Conservation (phyloP, 2,329 filamentous ascomycete species). For the Aphanoascus verrucosus region DNA sequence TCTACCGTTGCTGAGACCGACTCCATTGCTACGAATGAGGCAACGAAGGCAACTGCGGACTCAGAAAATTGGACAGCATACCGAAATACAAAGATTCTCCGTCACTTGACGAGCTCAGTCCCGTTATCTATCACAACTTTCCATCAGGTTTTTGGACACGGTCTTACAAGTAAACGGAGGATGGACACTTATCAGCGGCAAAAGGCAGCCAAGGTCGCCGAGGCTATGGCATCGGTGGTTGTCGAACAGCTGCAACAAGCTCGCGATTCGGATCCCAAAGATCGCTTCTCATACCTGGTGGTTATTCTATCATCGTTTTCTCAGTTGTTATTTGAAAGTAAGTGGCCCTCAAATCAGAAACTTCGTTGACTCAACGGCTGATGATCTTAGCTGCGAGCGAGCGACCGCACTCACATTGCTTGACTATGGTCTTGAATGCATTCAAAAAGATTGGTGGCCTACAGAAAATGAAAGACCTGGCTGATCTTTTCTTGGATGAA, state of each 20-base stretch:
- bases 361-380: constrained; percentile 10
- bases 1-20: constrained; percentile 11
- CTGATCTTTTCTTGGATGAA: constrained; percentile 56
- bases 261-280: constrained; percentile 39
- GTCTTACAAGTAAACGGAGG: constrained; percentile 63
- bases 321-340: constrained; percentile 65
- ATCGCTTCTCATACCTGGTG: constrained; percentile 67
- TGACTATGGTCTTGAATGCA: constrained; percentile 68
- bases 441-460: constrained; percentile 78
- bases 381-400: constrained; percentile 32
- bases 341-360: constrained; percentile 19
- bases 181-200: constrained; percentile 55
- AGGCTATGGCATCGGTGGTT: constrained; percentile 61
- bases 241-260: constrained; percentile 53
- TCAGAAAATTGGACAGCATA: constrained; percentile 37
- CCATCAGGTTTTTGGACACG: constrained; percentile 74
- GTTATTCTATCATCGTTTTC: constrained; percentile 67
- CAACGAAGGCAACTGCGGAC: constrained; percentile 8
- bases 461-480: constrained; percentile 58
- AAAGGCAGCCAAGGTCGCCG: constrained; percentile 50
- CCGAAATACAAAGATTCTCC: constrained; percentile 68
- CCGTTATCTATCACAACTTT: constrained; percentile 73
- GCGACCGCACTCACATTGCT: constrained; percentile 41
- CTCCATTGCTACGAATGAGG: background rate
- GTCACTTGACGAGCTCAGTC: constrained; percentile 65